phyloP scores from a whole-genome alignment of 2,329 filamentous ascomycete genomes.

The Alternaria brassicae region DNA sequence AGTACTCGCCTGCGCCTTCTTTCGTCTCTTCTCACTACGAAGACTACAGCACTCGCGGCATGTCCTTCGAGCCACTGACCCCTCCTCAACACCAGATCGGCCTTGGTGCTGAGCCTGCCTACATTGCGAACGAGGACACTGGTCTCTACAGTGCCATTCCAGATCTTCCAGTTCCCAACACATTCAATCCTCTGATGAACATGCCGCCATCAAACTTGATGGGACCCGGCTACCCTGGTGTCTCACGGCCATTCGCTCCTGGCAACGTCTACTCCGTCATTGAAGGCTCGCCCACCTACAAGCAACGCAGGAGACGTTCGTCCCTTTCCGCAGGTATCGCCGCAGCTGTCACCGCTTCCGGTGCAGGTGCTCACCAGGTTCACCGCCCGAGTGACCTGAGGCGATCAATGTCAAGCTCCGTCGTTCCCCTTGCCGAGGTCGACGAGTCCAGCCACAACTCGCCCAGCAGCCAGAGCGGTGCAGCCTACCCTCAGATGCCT shows the following conservation, averaged over 20 bases:
- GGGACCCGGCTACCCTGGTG: conserved; percentile 78
- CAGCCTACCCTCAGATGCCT: conserved; percentile 63
- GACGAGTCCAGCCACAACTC: conserved; percentile 82
- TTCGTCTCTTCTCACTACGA: conserved; percentile 99
- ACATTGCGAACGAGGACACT: conserved; percentile 98
- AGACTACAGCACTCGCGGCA: conserved; percentile 94
- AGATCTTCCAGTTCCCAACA: conserved; percentile 78
- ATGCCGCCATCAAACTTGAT: conserved; percentile 85
- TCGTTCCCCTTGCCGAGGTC: conserved; percentile 79
- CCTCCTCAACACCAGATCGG: conserved; percentile 88
- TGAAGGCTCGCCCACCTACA: conserved; percentile 97
- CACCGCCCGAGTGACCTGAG: conserved; percentile 90
- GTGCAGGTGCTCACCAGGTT: conserved; percentile 61
- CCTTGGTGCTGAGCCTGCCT: conserved; percentile 86
- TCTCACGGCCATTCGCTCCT: conserved; percentile 69
- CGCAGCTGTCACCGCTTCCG: conserved; percentile 68
- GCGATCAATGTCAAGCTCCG: conserved; percentile 86
- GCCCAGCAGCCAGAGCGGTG: conserved; percentile 74
- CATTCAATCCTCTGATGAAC: conserved; percentile 88
- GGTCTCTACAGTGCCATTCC: conserved; percentile 94
- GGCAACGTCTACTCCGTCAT: conserved; percentile 94
- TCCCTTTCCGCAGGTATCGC: conserved; percentile 86
- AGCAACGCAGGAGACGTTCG: conserved; percentile 91
- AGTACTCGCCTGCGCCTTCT: conserved; percentile 96
- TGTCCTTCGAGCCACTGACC: conserved; percentile 96